Base-by-base conservation (phyloP, 139 green algal species). In the Chlorella sp. region DNA sequence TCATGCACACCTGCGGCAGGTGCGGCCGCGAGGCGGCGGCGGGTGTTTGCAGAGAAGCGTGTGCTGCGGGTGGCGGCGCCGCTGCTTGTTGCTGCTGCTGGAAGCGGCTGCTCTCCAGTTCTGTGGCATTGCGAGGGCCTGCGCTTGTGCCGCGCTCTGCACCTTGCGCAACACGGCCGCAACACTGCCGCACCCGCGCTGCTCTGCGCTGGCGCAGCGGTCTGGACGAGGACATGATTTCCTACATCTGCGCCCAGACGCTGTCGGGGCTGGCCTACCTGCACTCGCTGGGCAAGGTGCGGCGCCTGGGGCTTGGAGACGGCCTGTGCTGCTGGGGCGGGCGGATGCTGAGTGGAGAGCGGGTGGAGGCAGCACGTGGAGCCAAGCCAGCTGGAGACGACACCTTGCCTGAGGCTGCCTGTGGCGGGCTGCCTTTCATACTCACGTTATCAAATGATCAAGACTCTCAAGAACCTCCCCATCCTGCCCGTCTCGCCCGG, bases 191-290 rank as follows among this genome's bases (percentile, higher is more conserved):
- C 51, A 26, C 51, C 13, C 51, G 4, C 51, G 13, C 24, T 24
- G 51, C 2, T 20, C 51, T 2, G 13, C 51, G 24, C 51, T 16
- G 2, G 46, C 14, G 51, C 51, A 64, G 62, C 38, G 81, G 87
- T 3, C 83, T 98, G 82, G 80, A 90, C 2, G 94, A 98, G 90
- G 86, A 92, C n/a, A 80, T 94, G 32, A 97, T 98, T 40, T 87
- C 93, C 43, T 95, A 96, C 90, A 94, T 99, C 17, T 97, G 93
- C 86, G 43, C 68, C 6, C 95, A 99, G 84, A 90, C 94, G 17
- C 88, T 99, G n/a, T 86, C 93, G 74, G 96, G 96, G 36, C 90
- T 98, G 38, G 83, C 90, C 0, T 98, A 98, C 90, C 89, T 98
- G 34, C 96, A 98, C 88, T 87, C 86, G 11, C 83, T 96, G 44